Evolutionary conservation across 768 basidiomycete species (phyloP).

Genomic region (Rhodotorula toruloides): DNA sequence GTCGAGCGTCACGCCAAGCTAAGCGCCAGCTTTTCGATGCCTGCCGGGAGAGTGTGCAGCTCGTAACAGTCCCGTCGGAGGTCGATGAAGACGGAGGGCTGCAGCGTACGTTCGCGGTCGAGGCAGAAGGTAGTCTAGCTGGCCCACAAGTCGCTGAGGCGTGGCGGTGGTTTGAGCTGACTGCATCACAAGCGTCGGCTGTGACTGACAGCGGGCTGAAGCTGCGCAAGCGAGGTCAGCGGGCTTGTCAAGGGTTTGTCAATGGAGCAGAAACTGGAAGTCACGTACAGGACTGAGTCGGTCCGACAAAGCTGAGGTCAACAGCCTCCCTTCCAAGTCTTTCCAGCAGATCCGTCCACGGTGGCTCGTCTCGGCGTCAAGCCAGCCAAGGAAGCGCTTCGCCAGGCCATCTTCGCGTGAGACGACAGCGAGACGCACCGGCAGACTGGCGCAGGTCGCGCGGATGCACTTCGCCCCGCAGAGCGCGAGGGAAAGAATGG

Average conservation of each 20-base stretch:
- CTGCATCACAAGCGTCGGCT: constrained; percentile 37
- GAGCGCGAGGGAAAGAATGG: constrained; percentile 79
- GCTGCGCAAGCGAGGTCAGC: not conserved
- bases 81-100: no score
- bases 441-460: constrained; percentile 80
- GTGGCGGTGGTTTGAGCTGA: constrained; percentile 31
- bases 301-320: constrained; percentile 30
- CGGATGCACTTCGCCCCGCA: constrained; percentile 91
- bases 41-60: no score
- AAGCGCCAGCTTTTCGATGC: no score
- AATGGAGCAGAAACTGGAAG: no score
- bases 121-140: no score
- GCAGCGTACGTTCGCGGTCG: no score
- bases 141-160: no score
- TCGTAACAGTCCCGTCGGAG: no score
- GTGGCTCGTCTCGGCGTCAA: constrained; percentile 79
- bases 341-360: constrained; percentile 77
- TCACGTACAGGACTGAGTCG: constrained; percentile 24
- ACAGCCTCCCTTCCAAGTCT: constrained; percentile 70
- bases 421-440: constrained; percentile 93
- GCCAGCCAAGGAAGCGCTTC: constrained; percentile 80
- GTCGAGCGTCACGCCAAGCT: no score
- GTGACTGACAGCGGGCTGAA: not conserved
- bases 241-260: not conserved
- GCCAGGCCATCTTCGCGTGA: constrained; percentile 83